Evolutionary conservation across 2,329 filamentous ascomycete species (phyloP).

Genomic region (Polychaeton citri): DNA sequence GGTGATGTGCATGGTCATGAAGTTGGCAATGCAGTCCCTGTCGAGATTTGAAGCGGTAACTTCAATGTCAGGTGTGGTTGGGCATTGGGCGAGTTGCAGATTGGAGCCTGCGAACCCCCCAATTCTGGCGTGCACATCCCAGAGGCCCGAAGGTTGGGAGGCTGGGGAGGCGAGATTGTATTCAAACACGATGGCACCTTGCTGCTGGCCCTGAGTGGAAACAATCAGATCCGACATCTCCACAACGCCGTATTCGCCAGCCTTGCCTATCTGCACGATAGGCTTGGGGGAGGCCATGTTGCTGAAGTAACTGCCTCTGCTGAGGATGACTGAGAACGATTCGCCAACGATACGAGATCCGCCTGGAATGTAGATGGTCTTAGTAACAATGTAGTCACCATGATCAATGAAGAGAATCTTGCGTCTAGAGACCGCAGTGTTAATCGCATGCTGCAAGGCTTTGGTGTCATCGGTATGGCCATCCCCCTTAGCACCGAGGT

Average conservation of each 20-base stretch:
- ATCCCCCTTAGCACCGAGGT: constrained; percentile 33
- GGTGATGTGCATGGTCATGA: constrained; percentile 30
- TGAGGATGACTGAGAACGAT: constrained; percentile 43
- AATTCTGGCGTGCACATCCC: constrained; percentile 41
- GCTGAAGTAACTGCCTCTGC: constrained; percentile 42
- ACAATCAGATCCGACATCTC: constrained; percentile 63
- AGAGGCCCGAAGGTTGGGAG: constrained; percentile 38
- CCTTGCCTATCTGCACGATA: constrained; percentile 52
- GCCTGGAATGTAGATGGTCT: constrained; percentile 52
- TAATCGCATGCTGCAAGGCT: constrained; percentile 45
- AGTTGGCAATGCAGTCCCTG: constrained; percentile 17
- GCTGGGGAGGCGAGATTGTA: constrained; percentile 49
- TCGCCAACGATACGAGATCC: constrained; percentile 49
- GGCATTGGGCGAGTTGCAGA: constrained; percentile 29
- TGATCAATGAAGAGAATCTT: constrained; percentile 64
- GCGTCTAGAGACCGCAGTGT: constrained; percentile 27
- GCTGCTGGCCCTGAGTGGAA: constrained; percentile 51
- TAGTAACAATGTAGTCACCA: constrained; percentile 56
- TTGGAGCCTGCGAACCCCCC: constrained; percentile 39
- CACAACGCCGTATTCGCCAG: constrained; percentile 50
- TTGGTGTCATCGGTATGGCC: constrained; percentile 46
- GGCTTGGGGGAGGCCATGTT: constrained; percentile 46
- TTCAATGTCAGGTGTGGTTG: constrained; percentile 15
- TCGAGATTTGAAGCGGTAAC: constrained; percentile 10
- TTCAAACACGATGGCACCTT: constrained; percentile 58